Conservation (phyloP, 2,329 filamentous ascomycete genomes). For the Colletotrichum lini region DNA sequence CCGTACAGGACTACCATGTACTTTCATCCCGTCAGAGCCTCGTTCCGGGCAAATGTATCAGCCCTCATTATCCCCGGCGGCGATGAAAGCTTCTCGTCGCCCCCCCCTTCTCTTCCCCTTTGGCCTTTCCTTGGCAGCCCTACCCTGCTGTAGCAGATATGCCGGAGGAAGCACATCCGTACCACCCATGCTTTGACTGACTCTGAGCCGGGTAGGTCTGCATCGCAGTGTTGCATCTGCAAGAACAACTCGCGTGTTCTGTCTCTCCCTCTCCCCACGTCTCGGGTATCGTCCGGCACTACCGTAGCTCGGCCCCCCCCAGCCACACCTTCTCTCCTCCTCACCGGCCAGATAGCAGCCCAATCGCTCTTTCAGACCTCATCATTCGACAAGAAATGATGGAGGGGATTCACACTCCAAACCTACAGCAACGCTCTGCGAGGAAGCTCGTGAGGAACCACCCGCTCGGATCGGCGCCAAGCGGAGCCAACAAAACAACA, state of each 20-base stretch:
- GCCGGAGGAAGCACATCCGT: slow-evolving; percentile 33
- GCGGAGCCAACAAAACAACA: background rate
- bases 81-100: slow-evolving; percentile 25
- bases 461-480: slow-evolving; percentile 13
- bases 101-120: background rate
- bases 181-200: slow-evolving; percentile 18
- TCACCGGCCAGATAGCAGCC: slow-evolving; percentile 3
- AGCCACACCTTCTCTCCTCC: background rate
- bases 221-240: slow-evolving; percentile 19
- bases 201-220: slow-evolving; percentile 9
- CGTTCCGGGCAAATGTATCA: slow-evolving; percentile 4
- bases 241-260: slow-evolving; percentile 22
- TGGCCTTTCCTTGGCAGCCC: slow-evolving; percentile 27
- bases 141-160: slow-evolving; percentile 34
- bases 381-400: background rate
- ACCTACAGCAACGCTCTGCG: background rate
- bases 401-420: background rate
- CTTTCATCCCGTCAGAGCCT: slow-evolving; percentile 1
- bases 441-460: background rate
- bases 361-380: background rate
- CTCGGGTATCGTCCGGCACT: slow-evolving; percentile 24
- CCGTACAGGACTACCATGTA: too few species aligned
- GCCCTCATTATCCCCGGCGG: background rate
- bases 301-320: background rate
- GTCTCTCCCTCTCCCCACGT: background rate